Evolutionary conservation across 2,329 filamentous ascomycete genomes (phyloP).

Genomic region (Acrocalymma vagum): DNA sequence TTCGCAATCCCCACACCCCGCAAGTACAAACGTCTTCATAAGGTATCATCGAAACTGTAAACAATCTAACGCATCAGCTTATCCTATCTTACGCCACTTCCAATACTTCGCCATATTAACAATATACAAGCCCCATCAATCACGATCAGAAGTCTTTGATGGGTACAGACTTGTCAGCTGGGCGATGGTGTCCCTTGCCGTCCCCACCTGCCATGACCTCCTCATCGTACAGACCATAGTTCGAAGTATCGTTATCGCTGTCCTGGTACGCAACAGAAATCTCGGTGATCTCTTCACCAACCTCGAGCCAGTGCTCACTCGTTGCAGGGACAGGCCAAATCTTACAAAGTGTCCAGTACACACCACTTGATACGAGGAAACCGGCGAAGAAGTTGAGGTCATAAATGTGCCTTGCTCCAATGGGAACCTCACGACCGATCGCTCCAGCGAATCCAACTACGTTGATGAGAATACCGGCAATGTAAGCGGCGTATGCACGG

Average conservation of each 20-base stretch:
- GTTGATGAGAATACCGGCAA: slow-evolving; percentile 85
- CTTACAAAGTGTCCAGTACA: slow-evolving; percentile 77
- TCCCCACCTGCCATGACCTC: slow-evolving; percentile 30
- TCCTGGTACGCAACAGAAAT: slow-evolving; percentile 34
- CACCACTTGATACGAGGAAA: slow-evolving; percentile 71
- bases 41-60: no score
- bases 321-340: slow-evolving; percentile 77
- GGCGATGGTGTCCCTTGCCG: no score
- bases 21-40: no score
- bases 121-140: no score
- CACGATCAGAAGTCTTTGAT: no score
- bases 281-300: slow-evolving; percentile 58
- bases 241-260: slow-evolving; percentile 25
- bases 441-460: slow-evolving; percentile 91
- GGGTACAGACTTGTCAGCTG: no score
- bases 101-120: no score
- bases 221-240: slow-evolving; percentile 30
- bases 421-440: slow-evolving; percentile 74
- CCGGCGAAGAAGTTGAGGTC: slow-evolving; percentile 91
- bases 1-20: no score
- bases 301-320: slow-evolving; percentile 80
- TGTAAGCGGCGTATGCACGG: slow-evolving; percentile 84
- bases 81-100: no score
- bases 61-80: no score
- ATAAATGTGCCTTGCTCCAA: slow-evolving; percentile 85